Evolutionary conservation across 2,329 filamentous ascomycete genomes (phyloP), one percentile per base, ranked within the genome.

Genomic region (Clonostachys solani): DNA sequence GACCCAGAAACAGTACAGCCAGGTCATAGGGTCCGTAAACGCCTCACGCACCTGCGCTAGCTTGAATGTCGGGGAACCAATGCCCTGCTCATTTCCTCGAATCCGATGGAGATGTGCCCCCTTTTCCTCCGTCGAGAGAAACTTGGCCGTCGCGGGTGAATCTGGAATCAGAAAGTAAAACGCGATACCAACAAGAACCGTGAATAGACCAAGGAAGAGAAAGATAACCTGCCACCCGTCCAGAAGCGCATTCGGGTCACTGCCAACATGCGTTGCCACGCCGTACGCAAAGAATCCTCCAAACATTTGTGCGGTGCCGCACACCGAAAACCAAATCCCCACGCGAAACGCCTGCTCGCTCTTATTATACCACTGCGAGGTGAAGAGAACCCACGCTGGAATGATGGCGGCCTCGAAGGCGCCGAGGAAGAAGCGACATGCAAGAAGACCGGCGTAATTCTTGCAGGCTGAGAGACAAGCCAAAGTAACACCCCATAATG

Each of bases 211-310:
- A 15, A 38, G 16, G 36, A 29, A 15, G 15, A 38, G 15, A 38
- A 38, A 15, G 36, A 38, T 15, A 15, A 17, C 16, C 36, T 17
- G 16, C 36, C 36, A 17, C 12, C 36, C 15, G 15, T 15, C 15
- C 4, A 15, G 15, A 38, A 38, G 36, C 15, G 15, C 36, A 40
- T 73, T 66, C 1, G 23, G 23, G 23, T 64, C 71, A 53, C 83
- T 83, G 54, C 83, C 77, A 2, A 80, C 81, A 12, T 83, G 69
- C 6, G 75, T 80, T 50, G 81, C 82, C 2, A 75, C 76, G 10
- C 81, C 69, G 1, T 81, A 58, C 1, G 72, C 77, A 12, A 79
- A 80, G 46, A 83, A 77, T 73, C 80, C 80, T 9, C 77, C 80
- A 4, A 77, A 79, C 12, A 83, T 67, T 3, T 80, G 80, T 52